These are phyloP conservation scores for Fonsecaea multimorphosa DNA, from an alignment of 2,329 filamentous ascomycete genomes.

Conservation along the genomic window DNA sequence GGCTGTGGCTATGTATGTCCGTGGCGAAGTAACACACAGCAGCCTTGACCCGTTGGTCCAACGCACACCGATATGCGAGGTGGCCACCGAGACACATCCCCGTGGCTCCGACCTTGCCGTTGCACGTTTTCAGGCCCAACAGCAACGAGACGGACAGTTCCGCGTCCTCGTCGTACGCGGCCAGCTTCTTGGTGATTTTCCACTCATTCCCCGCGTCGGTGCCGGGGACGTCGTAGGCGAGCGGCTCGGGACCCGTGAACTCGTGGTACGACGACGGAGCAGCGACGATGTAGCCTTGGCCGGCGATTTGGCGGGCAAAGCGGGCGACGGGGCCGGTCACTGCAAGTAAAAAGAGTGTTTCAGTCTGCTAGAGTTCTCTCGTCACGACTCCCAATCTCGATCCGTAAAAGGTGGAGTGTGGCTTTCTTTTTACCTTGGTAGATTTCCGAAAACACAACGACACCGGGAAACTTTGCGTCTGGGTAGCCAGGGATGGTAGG, in stretches of 20 bases:
- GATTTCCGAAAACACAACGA: conserved; percentile 90
- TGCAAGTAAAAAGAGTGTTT: conserved; percentile 44
- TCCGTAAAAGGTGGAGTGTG: background rate
- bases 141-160: conserved; percentile 71
- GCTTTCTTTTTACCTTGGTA: conserved; percentile 73
- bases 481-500: conserved; percentile 84
- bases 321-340: conserved; percentile 89
- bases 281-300: conserved; percentile 90
- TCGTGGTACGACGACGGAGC: conserved; percentile 92
- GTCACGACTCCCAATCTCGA: background rate
- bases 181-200: conserved; percentile 81
- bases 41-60: conserved; percentile 77
- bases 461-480: conserved; percentile 85
- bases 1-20: conserved; percentile 79
- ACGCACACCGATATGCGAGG: conserved; percentile 73
- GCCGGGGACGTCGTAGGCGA: conserved; percentile 84
- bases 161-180: conserved; percentile 84
- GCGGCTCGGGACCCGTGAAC: conserved; percentile 81
- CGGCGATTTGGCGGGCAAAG: conserved; percentile 89
- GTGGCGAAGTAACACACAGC: conserved; percentile 91
- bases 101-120: conserved; percentile 76
- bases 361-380: background rate
- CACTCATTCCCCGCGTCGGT: conserved; percentile 86
- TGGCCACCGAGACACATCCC: conserved; percentile 96
- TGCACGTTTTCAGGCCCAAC: conserved; percentile 76